Percentiles rank a stretch among this genome's conserved stretches.
Evolutionary conservation across 192 early-diverging fungal genomes (phyloP).

Genomic region (Coemansia asiatica): DNA sequence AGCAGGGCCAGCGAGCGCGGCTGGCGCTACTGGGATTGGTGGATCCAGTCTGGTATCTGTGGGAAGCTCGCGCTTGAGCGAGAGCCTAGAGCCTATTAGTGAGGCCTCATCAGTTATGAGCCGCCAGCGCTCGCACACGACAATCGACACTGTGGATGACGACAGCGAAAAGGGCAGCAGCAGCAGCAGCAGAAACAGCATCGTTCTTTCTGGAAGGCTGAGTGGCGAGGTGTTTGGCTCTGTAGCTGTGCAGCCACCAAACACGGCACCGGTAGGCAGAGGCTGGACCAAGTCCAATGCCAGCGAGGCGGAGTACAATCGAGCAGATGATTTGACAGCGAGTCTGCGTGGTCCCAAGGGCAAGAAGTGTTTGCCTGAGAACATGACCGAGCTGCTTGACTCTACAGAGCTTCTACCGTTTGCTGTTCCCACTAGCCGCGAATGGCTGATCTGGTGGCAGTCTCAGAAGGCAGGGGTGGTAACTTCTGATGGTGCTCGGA

Average conservation of each 20-base stretch:
- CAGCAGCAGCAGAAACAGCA: slow-evolving; percentile 3
- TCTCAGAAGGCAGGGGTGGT: neutral
- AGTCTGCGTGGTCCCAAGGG: slow-evolving; percentile 55
- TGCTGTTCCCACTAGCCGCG: slow-evolving; percentile 61
- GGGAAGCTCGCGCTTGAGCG: slow-evolving; percentile 32
- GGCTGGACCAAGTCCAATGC: slow-evolving; percentile 16
- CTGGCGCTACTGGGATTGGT: slow-evolving; percentile 10
- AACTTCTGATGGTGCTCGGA: slow-evolving; percentile 2
- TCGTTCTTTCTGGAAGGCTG: slow-evolving; percentile 8
- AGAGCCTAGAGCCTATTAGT: slow-evolving; percentile 52
- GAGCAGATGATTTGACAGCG: slow-evolving; percentile 15
- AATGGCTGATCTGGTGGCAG: slow-evolving; percentile 54
- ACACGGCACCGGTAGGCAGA: slow-evolving; percentile 30
- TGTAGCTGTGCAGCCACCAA: slow-evolving; percentile 14
- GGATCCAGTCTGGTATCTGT: slow-evolving; percentile 19
- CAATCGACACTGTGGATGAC: slow-evolving; percentile 30
- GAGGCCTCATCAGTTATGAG: slow-evolving; percentile 37
- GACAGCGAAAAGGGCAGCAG: slow-evolving; percentile 16
- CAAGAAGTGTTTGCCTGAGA: slow-evolving; percentile 46
- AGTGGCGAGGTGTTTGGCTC: slow-evolving; percentile 27
- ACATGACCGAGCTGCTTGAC: slow-evolving; percentile 59
- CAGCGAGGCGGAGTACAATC: slow-evolving; percentile 12
- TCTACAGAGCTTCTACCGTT: slow-evolving; percentile 60
- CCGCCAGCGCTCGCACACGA: slow-evolving; percentile 43
- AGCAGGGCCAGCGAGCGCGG: slow-evolving; percentile 6